phyloP scores from a whole-genome alignment of 805 yeast species.

The Danielia reshetovae region DNA sequence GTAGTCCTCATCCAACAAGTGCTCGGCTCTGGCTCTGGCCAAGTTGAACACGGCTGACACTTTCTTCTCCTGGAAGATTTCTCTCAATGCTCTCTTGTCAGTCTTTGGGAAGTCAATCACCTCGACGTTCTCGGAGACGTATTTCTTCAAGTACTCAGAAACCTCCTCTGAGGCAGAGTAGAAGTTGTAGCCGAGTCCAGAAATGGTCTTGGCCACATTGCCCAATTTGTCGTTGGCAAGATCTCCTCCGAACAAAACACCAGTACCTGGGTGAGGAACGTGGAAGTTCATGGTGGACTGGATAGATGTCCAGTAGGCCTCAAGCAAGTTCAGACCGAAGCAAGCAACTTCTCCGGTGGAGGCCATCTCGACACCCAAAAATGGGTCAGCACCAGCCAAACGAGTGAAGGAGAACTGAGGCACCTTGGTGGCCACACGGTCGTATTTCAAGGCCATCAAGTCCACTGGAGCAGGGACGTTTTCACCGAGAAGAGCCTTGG shows the following conservation, averaged over 20 bases:
- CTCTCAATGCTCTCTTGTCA: constrained; percentile 90
- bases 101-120: constrained; percentile 88
- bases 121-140: constrained; percentile 46
- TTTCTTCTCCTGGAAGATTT: constrained; percentile 83
- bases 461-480: constrained; percentile 76
- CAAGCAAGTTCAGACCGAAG: constrained; percentile 79
- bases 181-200: constrained; percentile 75
- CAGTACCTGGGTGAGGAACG: constrained; percentile 86
- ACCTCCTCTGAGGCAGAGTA: constrained; percentile 74
- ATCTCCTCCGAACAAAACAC: constrained; percentile 94
- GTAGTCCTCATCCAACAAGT: constrained; percentile 82
- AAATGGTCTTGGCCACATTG: constrained; percentile 63
- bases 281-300: constrained; percentile 97
- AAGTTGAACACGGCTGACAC: constrained; percentile 87
- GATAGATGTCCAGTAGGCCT: constrained; percentile 97
- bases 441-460: constrained; percentile 70
- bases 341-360: constrained; percentile 99
- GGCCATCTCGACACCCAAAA: constrained; percentile 98
- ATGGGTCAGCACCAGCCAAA: constrained; percentile 99
- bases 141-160: constrained; percentile 59
- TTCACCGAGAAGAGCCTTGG: constrained; percentile 74
- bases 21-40: constrained; percentile 86
- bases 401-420: constrained; percentile 99
- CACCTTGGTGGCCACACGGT: constrained; percentile 92
- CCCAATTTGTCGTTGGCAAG: constrained; percentile 66